phyloP scores from a whole-genome alignment of 345 rosid genomes.

The Mallotus nudiflorus region DNA sequence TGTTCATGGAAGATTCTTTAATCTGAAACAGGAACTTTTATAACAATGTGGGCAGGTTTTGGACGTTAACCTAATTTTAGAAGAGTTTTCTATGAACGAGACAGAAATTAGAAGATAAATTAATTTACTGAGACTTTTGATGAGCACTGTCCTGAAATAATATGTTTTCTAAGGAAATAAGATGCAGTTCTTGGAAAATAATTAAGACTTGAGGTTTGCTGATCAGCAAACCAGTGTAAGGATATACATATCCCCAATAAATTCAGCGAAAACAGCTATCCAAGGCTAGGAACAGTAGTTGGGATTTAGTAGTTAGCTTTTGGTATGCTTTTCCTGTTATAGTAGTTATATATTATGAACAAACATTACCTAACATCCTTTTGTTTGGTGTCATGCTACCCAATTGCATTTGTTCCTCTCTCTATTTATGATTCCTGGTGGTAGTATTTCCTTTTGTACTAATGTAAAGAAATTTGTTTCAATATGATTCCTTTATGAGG shows the following conservation, averaged over 20 bases:
- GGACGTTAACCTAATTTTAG: background rate
- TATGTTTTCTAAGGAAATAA: background rate
- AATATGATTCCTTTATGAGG: background rate
- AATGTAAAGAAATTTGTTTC: conserved; percentile 5
- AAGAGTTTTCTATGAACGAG: background rate
- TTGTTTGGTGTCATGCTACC: conserved; percentile 11
- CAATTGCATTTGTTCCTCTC: background rate
- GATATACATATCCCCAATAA: background rate
- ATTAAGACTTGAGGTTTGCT: background rate
- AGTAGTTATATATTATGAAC: background rate
- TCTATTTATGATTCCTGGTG: background rate
- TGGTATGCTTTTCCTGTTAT: background rate
- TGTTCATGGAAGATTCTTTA: background rate
- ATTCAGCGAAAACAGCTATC: conserved; percentile 9
- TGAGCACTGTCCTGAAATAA: background rate
- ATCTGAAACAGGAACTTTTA: background rate
- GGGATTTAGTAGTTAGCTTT: conserved; percentile 6
- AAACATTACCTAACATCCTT: background rate
- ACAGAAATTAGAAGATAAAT: background rate
- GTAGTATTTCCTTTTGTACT: background rate
- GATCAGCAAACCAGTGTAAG: background rate
- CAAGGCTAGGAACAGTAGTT: conserved; percentile 4
- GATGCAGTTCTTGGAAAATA: background rate
- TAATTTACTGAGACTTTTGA: background rate
- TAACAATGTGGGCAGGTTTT: too few relatives aligned